Evolutionary conservation across 108 stramenopile genomes (phyloP), one percentile per base, ranked within the genome.

Genomic region (Skeletonema tropicum): DNA sequence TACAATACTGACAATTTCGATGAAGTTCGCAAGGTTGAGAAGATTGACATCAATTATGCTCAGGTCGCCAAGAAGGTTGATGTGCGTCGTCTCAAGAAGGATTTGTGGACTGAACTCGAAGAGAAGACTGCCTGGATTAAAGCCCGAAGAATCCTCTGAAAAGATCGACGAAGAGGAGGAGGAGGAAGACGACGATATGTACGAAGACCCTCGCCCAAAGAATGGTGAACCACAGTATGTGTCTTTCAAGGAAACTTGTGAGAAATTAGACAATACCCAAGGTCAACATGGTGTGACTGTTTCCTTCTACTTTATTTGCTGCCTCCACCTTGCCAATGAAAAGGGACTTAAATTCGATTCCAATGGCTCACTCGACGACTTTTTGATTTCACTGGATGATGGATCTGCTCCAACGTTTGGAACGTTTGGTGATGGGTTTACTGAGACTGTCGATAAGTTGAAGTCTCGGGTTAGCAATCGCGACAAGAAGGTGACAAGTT

Each of bases 271-370:
- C 68, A 49, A 59, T 9, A 69, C 68, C 6, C 87, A 96, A 76
- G 82, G 85, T 46, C 96, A 98, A 73, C 48, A 77, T 59, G 96
- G 96, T 64, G 99, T 94, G 4, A 96, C 97, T 9, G 74, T 98
- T 19, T 94, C 98, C 3, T 98, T 97, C 84, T 99, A 98, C 85
- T 99, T 99, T 62, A 98, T 98, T 69, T 97, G 97, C 68, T 77
- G 98, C 39, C 78, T 99, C 21, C 99, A 99, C 73, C 85, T 99
- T 52, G 97, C 97, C 36, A 99, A 99, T 71, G 99, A 99, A 82
- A 97, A 99, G 73, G 97, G 93, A 4, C 74, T 99, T 42, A 75
- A 82, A 59, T 74, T 99, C 0, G 93, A 94, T 57, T 87, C 88
- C 3, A 63, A 66, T 17, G 91, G 91, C 46, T 74, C 8, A 2